Evolutionary conservation across 805 yeast species (phyloP).

Genomic region (Crinitomyces ghanaensis): DNA sequence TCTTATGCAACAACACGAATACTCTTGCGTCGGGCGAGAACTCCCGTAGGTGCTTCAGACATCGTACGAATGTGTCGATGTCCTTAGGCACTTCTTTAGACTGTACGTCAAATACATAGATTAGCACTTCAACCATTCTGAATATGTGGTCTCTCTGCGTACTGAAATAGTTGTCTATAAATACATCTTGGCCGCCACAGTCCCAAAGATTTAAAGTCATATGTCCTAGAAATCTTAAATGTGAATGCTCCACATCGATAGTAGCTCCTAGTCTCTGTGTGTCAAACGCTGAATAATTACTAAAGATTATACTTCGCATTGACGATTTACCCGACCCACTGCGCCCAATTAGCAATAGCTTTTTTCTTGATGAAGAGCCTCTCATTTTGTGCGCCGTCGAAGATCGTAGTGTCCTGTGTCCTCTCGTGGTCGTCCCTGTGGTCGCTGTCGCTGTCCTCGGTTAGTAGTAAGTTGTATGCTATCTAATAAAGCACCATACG

Average conservation of each 20-base stretch:
- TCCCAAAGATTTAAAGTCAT: slow-evolving; percentile 96
- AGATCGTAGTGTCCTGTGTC: no score
- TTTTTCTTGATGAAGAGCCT: slow-evolving; percentile 28
- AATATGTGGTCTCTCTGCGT: slow-evolving; percentile 86
- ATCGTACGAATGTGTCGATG: slow-evolving; percentile 79
- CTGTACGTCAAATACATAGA: slow-evolving; percentile 94
- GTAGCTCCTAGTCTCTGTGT: slow-evolving; percentile 94
- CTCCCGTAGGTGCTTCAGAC: slow-evolving; percentile 68
- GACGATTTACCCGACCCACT: slow-evolving; percentile 97
- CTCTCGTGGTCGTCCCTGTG: no score
- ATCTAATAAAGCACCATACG: no score
- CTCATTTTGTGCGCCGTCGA: slow-evolving; percentile 16
- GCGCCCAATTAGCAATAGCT: slow-evolving; percentile 57
- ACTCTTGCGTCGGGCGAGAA: slow-evolving; percentile 86
- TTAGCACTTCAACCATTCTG: slow-evolving; percentile 89
- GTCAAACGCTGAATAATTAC: slow-evolving; percentile 93
- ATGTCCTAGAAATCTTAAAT: slow-evolving; percentile 81
- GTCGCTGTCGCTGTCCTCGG: no score
- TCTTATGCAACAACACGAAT: slow-evolving; percentile 84
- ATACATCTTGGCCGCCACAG: slow-evolving; percentile 90
- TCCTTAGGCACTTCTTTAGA: slow-evolving; percentile 85
- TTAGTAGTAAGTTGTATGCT: no score
- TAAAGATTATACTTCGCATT: slow-evolving; percentile 91
- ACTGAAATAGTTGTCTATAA: slow-evolving; percentile 87
- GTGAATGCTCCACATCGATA: slow-evolving; percentile 96